phyloP scores from a whole-genome alignment of 208 protist genomes.

The Entamoeba histolytica region DNA sequence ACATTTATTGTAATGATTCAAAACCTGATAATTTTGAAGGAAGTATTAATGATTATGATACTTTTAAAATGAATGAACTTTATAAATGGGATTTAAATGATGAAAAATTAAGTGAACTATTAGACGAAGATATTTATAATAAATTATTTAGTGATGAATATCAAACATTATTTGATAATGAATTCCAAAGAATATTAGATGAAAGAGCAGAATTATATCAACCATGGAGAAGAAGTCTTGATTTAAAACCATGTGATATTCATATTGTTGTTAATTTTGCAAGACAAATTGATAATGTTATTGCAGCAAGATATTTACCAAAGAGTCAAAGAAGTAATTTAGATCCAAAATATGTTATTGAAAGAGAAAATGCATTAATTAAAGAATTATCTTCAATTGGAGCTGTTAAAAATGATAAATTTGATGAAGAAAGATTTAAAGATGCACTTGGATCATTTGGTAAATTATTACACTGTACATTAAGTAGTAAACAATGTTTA shows the following conservation, averaged over 20 bases:
- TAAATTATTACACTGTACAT: conserved; percentile 55
- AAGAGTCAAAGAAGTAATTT: not conserved
- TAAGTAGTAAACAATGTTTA: conserved; percentile 69
- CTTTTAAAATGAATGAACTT: conserved; percentile 2
- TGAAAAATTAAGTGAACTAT: conserved; percentile 5
- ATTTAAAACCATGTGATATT: not conserved
- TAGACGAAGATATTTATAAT: conserved; percentile 51
- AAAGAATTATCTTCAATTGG: not conserved
- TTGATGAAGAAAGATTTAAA: not conserved
- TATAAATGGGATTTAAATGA: conserved; percentile 34
- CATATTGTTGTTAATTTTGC: not conserved
- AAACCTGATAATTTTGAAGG: conserved; percentile 11
- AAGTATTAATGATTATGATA: not conserved
- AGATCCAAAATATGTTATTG: conserved; percentile 1
- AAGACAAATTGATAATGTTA: not conserved
- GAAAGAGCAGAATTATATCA: conserved; percentile 40
- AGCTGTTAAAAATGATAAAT: not conserved
- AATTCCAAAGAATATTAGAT: conserved; percentile 57
- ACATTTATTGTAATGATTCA: conserved; percentile 16
- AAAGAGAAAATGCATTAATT: conserved; percentile 5
- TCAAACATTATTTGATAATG: conserved; percentile 46
- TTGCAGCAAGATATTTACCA: not conserved
- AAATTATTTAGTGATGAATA: conserved; percentile 40
- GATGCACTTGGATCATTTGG: not conserved
- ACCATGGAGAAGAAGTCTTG: not conserved